These are phyloP conservation scores for Blastocrithidia nonstop DNA, from an alignment of 208 protist species.

Conservation along the genomic window DNA sequence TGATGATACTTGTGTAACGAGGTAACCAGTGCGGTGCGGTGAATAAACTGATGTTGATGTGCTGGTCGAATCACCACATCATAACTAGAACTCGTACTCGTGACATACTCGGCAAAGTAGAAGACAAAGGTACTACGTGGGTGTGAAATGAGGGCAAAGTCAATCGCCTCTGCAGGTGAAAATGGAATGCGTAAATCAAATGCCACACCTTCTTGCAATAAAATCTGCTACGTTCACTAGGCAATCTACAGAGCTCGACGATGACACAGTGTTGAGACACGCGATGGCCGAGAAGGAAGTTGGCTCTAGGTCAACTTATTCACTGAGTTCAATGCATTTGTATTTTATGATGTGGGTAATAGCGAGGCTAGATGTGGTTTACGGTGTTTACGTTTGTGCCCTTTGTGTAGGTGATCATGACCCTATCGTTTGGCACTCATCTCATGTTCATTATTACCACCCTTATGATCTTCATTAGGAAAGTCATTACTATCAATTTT, in stretches of 20 bases:
- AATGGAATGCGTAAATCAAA: slow-evolving; percentile 24
- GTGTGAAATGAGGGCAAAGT: slow-evolving; percentile 56
- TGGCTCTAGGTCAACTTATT: no score
- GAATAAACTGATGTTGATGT: slow-evolving; percentile 22
- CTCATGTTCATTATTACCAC: no score
- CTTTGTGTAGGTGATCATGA: no score
- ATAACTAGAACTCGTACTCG: slow-evolving; percentile 33
- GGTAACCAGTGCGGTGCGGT: slow-evolving; percentile 42
- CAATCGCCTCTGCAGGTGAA: slow-evolving; percentile 58
- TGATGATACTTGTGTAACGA: slow-evolving; percentile 41
- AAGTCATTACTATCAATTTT: no score
- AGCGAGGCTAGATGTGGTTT: no score
- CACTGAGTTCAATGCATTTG: no score
- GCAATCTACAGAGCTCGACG: slow-evolving; percentile 50
- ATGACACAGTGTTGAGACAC: slow-evolving; percentile 39
- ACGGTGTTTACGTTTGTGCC: no score
- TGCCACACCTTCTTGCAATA: no score
- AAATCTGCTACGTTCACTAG: slow-evolving; percentile 39
- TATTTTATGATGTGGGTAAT: no score
- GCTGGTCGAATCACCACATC: slow-evolving; percentile 63
- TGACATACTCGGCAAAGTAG: slow-evolving; percentile 78
- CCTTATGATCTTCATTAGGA: no score
- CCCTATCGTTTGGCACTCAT: no score
- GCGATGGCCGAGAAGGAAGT: no score
- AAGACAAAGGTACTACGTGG: slow-evolving; percentile 74